Evolutionary conservation across 345 rosid genomes (phyloP).

Genomic region (Salix udensis): DNA sequence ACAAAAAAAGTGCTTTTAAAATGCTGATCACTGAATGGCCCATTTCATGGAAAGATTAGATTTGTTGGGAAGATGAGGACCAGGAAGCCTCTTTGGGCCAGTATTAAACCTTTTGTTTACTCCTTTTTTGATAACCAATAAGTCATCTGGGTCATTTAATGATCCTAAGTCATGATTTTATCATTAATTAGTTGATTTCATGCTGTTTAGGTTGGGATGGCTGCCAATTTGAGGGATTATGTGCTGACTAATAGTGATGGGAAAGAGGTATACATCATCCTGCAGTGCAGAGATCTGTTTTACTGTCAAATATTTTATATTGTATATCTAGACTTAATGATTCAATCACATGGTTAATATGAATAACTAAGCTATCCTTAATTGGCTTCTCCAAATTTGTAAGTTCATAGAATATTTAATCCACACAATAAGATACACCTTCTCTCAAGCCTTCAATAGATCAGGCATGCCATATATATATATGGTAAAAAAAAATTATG

Average conservation of each 20-base stretch:
- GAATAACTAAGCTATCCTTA: background rate
- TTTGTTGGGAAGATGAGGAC: background rate
- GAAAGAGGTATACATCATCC: slow-evolving; percentile 46
- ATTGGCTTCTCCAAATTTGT: background rate
- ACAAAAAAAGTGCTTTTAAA: background rate
- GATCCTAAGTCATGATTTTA: background rate
- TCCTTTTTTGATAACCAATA: background rate
- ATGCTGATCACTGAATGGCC: background rate
- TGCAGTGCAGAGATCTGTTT: background rate
- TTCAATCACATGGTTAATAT: background rate
- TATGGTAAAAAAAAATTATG: background rate
- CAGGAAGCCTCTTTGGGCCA: background rate
- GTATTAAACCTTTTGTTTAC: background rate
- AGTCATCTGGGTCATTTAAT: background rate
- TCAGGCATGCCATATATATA: background rate
- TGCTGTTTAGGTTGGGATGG: slow-evolving; percentile 68
- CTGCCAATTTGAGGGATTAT: slow-evolving; percentile 78
- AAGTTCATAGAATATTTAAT: background rate
- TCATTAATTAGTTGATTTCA: slow-evolving; percentile 1
- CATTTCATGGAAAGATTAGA: background rate
- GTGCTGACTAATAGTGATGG: slow-evolving; percentile 61
- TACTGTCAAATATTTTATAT: background rate
- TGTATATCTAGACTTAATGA: background rate
- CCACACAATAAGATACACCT: background rate
- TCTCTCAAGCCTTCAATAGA: background rate